phyloP scores from a whole-genome alignment of 148 eudicot genomes.

The Camellia sinensis region DNA sequence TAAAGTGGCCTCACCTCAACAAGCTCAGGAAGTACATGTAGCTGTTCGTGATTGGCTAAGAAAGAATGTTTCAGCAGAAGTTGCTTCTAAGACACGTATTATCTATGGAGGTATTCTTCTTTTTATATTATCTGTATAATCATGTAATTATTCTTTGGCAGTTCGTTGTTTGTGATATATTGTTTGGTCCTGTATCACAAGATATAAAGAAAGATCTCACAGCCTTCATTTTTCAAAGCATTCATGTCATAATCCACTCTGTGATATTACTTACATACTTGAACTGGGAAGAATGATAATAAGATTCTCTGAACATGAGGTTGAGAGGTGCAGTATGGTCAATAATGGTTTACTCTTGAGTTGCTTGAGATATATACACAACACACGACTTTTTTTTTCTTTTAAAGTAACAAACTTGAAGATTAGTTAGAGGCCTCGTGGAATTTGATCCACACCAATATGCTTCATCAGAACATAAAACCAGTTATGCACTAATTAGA shows the following conservation, averaged over 20 bases:
- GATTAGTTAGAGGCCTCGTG: too few species aligned
- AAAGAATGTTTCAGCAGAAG: conserved; percentile 90
- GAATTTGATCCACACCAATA: too few species aligned
- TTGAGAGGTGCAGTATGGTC: too few species aligned
- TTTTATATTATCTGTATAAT: background rate
- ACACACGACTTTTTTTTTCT: too few species aligned
- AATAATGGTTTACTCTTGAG: too few species aligned
- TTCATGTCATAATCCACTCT: background rate
- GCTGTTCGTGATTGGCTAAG: conserved; percentile 97
- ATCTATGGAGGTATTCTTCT: conserved; percentile 84
- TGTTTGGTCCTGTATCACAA: background rate
- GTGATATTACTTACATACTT: too few species aligned
- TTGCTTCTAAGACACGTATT: conserved; percentile 92
- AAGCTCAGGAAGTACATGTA: conserved; percentile 94
- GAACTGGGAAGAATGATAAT: background rate
- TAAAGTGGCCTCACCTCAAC: conserved; percentile 89
- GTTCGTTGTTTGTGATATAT: background rate
- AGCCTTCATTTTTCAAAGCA: background rate
- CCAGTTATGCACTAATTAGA: too few species aligned
- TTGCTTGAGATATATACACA: too few species aligned
- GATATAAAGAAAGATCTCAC: background rate
- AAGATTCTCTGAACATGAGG: background rate
- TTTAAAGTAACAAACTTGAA: too few species aligned
- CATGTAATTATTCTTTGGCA: background rate
- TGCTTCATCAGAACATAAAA: too few species aligned